Base-by-base conservation (phyloP, 1,284 basidiomycete genomes). In the Boletus smithii region DNA sequence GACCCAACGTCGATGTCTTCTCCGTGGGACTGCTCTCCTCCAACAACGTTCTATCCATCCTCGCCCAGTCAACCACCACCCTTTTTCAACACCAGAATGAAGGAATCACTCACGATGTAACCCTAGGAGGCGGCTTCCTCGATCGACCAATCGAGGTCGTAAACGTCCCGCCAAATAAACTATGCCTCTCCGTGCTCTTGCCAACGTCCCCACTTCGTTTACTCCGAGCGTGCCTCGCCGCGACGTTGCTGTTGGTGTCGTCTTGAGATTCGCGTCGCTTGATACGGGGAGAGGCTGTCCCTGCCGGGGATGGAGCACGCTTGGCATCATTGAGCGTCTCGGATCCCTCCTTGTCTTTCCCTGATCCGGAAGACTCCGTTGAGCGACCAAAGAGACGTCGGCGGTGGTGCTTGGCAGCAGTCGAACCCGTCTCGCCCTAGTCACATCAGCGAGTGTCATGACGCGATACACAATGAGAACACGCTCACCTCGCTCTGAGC, bases 121-220 rank as follows among this genome's bases (percentile, higher is more conserved):
- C 80, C 61, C 79, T 78, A 11, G 91, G 91, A 3, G 90, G 75
- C 1, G 91, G 91, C 63, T 95, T 95, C 53, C 91, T 72, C 42
- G 72, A 70, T 60, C 85, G 86, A 27, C 80, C 77, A 48, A 88
- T 58, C 7, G 80, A 72, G 0, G 75, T 73, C 17, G 69, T 65
- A 57, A 86, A 80, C 7, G 79, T 62, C 23, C 71, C 75, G 16
- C 86, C 85, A 61, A 94, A 92, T 56, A 94, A 81, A 63, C 88
- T 89, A 36, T 85, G 67, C n/a, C 87, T 71, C 39, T 88, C 83
- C 16, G 69, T 63, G 27, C 65, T 62, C 59, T 74, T 84, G 30
- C 68, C 59, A n/a, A 58, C 72, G 53, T 86, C 84, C 13, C 69
- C 45, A 51, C 74, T 79, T 55, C 73, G 76, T 64, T 76, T 80